Percentiles rank a stretch among this genome's conserved stretches.
Conservation (phyloP, 495 filamentous ascomycete genomes). For the Hypomontagnella monticulosa region DNA sequence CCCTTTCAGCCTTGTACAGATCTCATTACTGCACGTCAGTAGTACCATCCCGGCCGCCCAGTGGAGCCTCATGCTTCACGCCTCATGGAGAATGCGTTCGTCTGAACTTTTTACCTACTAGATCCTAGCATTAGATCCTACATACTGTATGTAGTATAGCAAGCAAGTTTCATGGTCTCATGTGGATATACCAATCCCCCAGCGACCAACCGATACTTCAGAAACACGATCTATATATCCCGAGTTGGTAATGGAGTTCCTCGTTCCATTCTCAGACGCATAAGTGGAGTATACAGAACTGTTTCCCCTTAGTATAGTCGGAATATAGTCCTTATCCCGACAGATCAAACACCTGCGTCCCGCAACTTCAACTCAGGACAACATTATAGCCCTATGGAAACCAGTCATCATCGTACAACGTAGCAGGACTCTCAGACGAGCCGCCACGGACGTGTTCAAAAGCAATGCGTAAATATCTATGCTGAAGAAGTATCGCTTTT, state of each 20-base stretch:
- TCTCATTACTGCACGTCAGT: constrained; percentile 48
- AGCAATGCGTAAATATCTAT: constrained; percentile 8
- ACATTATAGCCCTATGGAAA: not conserved
- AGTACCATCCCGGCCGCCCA: constrained; percentile 30
- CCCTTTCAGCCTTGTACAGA: constrained; percentile 50
- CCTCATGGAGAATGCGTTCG: constrained; percentile 26
- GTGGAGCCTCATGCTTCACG: constrained; percentile 35
- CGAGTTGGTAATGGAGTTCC: constrained; percentile 12
- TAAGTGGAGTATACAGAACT: constrained; percentile 23
- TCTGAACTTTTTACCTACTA: constrained; percentile 28
- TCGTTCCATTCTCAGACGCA: constrained; percentile 15
- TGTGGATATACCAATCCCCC: constrained; percentile 8
- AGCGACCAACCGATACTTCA: constrained; percentile 18
- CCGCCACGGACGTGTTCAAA: constrained; percentile 21
- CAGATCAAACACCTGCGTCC: constrained; percentile 6
- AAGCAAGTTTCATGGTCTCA: not conserved
- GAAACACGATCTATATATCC: constrained; percentile 16
- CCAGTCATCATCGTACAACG: constrained; percentile 35
- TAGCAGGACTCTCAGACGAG: constrained; percentile 23
- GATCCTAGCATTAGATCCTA: constrained; percentile 8
- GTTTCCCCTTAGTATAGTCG: constrained; percentile 15
- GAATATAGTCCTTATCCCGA: not conserved
- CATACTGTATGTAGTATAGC: not conserved
- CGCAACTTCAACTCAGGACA: constrained; percentile 11
- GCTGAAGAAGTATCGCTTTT: constrained; percentile 7